These are phyloP conservation scores for Triadica sebifera DNA, from an alignment of 345 rosid genomes.

Conservation along the genomic window DNA sequence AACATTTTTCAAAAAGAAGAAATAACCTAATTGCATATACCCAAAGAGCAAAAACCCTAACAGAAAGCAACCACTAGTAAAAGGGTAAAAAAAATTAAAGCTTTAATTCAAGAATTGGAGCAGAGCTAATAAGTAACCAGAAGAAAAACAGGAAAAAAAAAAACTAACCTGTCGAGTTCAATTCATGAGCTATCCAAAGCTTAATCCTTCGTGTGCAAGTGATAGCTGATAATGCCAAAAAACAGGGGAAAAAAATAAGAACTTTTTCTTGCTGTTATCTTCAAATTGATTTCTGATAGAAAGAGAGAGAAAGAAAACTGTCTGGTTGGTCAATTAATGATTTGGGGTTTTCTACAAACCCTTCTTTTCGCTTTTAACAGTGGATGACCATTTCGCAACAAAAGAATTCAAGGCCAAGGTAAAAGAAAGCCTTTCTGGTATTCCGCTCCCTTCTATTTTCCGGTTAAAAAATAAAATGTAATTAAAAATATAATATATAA, in stretches of 20 bases:
- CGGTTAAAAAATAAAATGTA: too few relatives aligned
- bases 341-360: conserved; percentile 10
- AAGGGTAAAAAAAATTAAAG: background rate
- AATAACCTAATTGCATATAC: conserved; percentile 1
- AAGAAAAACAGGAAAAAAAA: background rate
- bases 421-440: too few relatives aligned
- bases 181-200: conserved; percentile 10
- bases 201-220: background rate
- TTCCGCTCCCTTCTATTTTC: background rate
- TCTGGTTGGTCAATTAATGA: background rate
- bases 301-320: background rate
- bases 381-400: background rate
- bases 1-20: background rate
- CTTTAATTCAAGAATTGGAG: background rate
- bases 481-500: background rate
- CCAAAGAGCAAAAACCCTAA: conserved; percentile 10
- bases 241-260: background rate
- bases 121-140: background rate
- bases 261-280: background rate
- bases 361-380: conserved; percentile 3
- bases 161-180: conserved; percentile 10
- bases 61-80: background rate
- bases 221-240: background rate
- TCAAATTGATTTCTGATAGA: background rate
- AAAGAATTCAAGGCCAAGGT: background rate